A percentile compares a stretch with the other conserved stretches of the same genome.
Conservation (phyloP, 73 alveolate species). For the Effrenium voratum region DNA sequence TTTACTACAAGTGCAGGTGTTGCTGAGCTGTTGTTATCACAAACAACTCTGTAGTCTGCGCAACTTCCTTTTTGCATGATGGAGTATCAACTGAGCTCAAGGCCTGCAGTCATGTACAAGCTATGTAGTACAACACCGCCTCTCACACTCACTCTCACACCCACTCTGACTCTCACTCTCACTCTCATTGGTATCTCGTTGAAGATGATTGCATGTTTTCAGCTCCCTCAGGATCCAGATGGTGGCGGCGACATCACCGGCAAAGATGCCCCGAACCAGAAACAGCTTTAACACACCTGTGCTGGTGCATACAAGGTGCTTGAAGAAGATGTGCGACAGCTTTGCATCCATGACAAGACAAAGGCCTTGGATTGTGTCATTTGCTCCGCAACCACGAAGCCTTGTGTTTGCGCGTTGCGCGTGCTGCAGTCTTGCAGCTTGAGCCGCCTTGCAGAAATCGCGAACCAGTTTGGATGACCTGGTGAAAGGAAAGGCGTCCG, state of each 20-base stretch:
- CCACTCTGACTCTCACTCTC: no score
- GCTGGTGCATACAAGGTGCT: constrained; percentile 13
- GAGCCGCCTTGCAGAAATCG: not conserved
- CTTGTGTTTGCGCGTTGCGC: no score
- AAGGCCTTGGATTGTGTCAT: constrained; percentile 57
- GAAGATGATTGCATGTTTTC: not conserved
- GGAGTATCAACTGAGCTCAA: no score
- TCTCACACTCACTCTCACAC: no score
- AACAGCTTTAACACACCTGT: not conserved
- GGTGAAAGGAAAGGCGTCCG: not conserved
- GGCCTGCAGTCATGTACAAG: no score
- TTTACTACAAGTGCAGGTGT: no score
- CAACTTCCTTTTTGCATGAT: no score
- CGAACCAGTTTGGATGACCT: constrained; percentile 26
- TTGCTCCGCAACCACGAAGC: not conserved
- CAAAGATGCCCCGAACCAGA: not conserved
- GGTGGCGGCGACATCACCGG: constrained; percentile 73
- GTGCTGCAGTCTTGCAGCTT: no score
- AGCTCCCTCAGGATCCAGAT: constrained; percentile 23
- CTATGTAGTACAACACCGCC: no score
- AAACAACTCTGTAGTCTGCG: no score
- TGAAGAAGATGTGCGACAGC: constrained; percentile 79
- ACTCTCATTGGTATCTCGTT: no score
- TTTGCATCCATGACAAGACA: constrained; percentile 50
- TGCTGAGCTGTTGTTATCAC: no score